Evolutionary conservation across 441 rosid genomes (phyloP), one percentile per base, ranked within the genome.

Genomic region (Jatropha podagrica): DNA sequence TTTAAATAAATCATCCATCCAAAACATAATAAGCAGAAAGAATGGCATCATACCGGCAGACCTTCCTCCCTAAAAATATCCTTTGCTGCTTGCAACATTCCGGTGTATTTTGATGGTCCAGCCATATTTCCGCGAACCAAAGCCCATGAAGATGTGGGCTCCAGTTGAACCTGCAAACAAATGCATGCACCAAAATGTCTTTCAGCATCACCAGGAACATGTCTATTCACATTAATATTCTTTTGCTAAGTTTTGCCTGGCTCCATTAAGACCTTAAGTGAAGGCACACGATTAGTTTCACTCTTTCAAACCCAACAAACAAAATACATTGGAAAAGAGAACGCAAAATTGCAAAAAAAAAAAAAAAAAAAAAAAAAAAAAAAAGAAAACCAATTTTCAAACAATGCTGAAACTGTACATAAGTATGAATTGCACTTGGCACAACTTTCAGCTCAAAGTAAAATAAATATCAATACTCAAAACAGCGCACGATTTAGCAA

Each of bases 31-130:
- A 46, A 60, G 67, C 40, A 18, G 13, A 74, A 66, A 40, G 40
- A 41, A 40, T 37, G 17, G 17, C 73, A 81, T 69, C 90, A 20
- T 83, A 95, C 99, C 89, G 85, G 83, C 49, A 95, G 82, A 72
- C 99, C 98, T 88, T 95, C 99, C 79, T 95, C 99, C 83, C 90
- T 86, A 58, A 88, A 89, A 42, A 95, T 95, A 72, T 95, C 96
- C 87, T 81, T 95, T 7, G 96, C 79, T 27, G 99, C 99, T 78
- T 95, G 99, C 44, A 88, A 61, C 41, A 61, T 27, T 61, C 99
- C 98, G 20, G 93, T 93, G 81, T 93, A 95, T 83, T 93, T 95
- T 14, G 99, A 90, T 46, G 90, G 78, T 73, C 74, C 81, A 32
- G 75, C 23, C 76, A 85, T 55, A 77, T 86, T 85, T 77, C 83